Evolutionary conservation across 192 early-diverging fungal genomes (phyloP), one percentile per base, ranked within the genome.

Genomic region (Gonapodya prolifera): DNA sequence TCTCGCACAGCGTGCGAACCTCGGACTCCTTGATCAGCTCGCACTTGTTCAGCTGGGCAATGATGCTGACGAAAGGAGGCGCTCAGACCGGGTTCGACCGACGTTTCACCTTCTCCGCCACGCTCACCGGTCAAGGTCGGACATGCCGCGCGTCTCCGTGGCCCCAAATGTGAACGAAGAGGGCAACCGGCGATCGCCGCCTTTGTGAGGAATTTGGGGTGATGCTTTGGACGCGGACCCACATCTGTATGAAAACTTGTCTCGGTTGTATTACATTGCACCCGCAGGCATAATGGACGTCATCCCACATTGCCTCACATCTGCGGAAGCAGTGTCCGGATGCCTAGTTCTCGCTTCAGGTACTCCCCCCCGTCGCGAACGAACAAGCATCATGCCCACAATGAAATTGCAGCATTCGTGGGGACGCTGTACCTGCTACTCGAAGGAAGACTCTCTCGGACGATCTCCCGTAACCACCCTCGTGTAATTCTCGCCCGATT

Each of bases 1-100:
- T 97, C 70, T 89, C 83, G 84, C 97, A 99, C 33, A 99, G 86
- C 77, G 93, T 93, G 78, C 94, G 94, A 69, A 99, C 97, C 84
- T 97, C 94, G 78, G 83, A 84, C 82, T 99, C 97, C 35, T 88
- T 90, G 75, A 99, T 94, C 71, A 96, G 91, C 83, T 98, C 93
- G 84, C 97, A 98, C 75, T 91, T 85, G 80, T 89, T 87, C 34
- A 98, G 84, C 83, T 94, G 92, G 80, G 92, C 91, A 82, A 99
- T 96, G 71, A 73, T 61, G 34, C 8, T 36, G 28, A 29, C 18
- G 71, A 32, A n/a, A n/a, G n/a, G n/a, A n/a, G n/a, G n/a, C n/a
- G n/a, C n/a, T n/a, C n/a, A n/a, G n/a, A n/a, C n/a, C n/a, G n/a
- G n/a, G n/a, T n/a, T n/a, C n/a, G n/a, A n/a, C n/a, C n/a, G n/a